A percentile compares a stretch with the other conserved stretches of the same genome.
Conservation (phyloP, 2,329 filamentous ascomycete species). For the Chaetothyriales sp. region DNA sequence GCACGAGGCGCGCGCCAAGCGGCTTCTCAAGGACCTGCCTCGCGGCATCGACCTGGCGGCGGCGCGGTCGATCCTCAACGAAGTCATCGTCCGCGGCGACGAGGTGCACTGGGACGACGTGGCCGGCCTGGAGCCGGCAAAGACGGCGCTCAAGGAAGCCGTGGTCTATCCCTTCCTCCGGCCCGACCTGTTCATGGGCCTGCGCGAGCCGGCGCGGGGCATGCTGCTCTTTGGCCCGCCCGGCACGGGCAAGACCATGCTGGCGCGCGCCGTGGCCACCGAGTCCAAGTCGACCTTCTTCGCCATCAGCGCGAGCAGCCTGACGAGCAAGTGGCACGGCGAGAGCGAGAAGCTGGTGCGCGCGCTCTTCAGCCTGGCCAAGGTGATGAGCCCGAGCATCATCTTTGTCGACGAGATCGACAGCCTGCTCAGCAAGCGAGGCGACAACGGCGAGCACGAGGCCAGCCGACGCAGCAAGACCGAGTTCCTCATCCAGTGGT, state of each 20-base stretch:
- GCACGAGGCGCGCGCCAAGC: constrained; percentile 43
- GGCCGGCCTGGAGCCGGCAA: constrained; percentile 78
- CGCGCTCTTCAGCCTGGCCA: constrained; percentile 80
- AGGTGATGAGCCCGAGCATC: constrained; percentile 78
- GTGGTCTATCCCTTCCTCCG: constrained; percentile 95
- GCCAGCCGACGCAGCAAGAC: constrained; percentile 91
- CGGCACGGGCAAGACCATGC: constrained; percentile 97
- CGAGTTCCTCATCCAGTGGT: constrained; percentile 96
- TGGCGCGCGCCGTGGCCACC: constrained; percentile 85
- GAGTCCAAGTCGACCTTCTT: constrained; percentile 94
- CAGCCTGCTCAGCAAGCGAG: constrained; percentile 72
- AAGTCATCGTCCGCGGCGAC: constrained; percentile 85
- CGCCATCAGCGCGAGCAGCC: constrained; percentile 83
- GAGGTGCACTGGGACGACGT: constrained; percentile 92
- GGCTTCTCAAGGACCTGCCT: constrained; percentile 64
- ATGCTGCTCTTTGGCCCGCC: constrained; percentile 95
- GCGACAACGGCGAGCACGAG: constrained; percentile 69
- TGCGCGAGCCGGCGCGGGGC: constrained; percentile 82
- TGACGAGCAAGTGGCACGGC: constrained; percentile 91
- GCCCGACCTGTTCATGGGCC: constrained; percentile 87
- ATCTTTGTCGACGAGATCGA: constrained; percentile 99
- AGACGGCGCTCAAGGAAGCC: constrained; percentile 82
- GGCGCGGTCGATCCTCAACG: constrained; percentile 85
- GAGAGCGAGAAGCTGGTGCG: constrained; percentile 94
- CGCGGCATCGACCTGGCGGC: constrained; percentile 68